Conservation (phyloP, 495 filamentous ascomycete species). For the Penicillium ochrochloron region DNA sequence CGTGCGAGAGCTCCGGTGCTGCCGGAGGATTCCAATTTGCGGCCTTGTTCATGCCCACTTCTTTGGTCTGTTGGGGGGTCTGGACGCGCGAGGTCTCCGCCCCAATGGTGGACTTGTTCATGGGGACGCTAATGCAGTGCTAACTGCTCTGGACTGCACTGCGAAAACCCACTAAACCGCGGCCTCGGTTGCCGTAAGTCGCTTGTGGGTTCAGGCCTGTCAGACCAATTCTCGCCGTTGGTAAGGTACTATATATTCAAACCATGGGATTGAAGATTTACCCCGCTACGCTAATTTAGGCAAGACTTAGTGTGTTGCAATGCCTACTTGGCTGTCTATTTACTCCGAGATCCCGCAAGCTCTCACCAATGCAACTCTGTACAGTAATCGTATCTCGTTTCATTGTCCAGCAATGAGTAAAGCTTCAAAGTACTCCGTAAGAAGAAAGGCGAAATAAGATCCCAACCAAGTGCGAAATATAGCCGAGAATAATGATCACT, state of each 20-base stretch:
- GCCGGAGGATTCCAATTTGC: conserved; percentile 9
- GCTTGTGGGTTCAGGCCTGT: background rate
- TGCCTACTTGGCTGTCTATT: background rate
- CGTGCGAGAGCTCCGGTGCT: conserved; percentile 12
- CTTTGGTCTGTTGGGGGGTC: conserved; percentile 13
- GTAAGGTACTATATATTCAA: too few species aligned
- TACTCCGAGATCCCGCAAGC: background rate
- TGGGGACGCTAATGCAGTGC: conserved; percentile 21
- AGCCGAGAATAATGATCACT: background rate
- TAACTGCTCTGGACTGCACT: conserved; percentile 9
- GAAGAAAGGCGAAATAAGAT: background rate
- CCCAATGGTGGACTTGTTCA: conserved; percentile 10
- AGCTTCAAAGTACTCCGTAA: background rate
- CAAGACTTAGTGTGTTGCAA: background rate
- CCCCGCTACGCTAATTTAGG: background rate
- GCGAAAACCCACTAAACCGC: conserved; percentile 5
- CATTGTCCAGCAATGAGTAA: conserved; percentile 25
- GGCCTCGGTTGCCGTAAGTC: conserved; percentile 12
- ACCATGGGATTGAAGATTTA: background rate
- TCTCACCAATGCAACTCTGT: background rate
- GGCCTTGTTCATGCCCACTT: conserved; percentile 4
- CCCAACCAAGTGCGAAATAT: background rate
- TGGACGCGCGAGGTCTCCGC: conserved; percentile 21
- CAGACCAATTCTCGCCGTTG: background rate
- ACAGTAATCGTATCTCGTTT: conserved; percentile 11